These are phyloP conservation scores for Samsoniella hepiali DNA, from an alignment of 2,329 filamentous ascomycete genomes.

Conservation along the genomic window DNA sequence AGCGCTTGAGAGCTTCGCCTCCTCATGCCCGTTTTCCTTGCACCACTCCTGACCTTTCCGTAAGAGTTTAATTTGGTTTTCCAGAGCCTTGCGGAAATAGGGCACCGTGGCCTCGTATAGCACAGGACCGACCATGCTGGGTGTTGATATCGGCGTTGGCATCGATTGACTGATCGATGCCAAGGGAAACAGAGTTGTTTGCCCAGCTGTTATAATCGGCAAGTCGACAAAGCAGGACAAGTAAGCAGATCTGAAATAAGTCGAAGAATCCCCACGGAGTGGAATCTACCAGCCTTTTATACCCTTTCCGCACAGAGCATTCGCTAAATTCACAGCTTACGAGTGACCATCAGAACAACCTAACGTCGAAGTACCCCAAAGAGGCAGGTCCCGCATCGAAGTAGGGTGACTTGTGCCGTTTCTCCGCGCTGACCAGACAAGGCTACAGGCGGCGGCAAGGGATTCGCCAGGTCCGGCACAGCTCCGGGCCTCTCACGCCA, in stretches of 20 bases:
- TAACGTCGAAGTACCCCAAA: neutral
- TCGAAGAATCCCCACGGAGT: no score
- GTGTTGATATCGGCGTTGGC: no score
- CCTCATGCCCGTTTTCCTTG: neutral
- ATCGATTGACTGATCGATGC: neutral
- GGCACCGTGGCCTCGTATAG: constrained; percentile 6
- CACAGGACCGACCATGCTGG: neutral
- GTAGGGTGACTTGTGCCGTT: neutral
- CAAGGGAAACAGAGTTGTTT: no score
- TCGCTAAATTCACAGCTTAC: no score
- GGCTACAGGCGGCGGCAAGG: neutral
- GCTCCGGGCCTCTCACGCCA: neutral
- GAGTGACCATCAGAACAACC: no score
- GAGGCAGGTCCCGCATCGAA: neutral
- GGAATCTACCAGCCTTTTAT: no score
- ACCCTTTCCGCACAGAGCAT: no score
- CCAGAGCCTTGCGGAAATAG: neutral
- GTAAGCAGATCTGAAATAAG: no score
- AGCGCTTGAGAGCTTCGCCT: neutral
- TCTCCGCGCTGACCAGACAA: neutral
- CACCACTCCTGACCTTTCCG: constrained; percentile 5
- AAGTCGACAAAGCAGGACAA: no score
- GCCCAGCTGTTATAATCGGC: neutral
- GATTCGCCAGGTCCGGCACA: neutral
- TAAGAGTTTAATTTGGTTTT: neutral